Evolutionary conservation across 1,139 yeast species (phyloP).

Genomic region (Candida sanyaensis): DNA sequence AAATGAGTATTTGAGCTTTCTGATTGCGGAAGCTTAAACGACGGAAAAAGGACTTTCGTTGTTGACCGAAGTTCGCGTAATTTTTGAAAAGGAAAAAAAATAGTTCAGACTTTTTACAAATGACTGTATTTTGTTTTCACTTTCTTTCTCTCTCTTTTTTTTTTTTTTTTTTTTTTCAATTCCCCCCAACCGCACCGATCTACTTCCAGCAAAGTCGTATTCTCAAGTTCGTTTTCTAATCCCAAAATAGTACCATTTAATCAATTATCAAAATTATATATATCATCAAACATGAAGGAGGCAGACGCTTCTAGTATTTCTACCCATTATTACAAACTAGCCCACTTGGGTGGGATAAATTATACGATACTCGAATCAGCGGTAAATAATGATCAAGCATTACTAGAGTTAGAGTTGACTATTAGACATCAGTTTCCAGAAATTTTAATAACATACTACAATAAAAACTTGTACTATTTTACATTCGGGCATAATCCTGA

Average conservation of each 20-base stretch:
- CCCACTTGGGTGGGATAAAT: conserved; percentile 33
- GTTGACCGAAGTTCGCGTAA: no score
- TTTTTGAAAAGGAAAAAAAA: no score
- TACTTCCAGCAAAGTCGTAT: background rate
- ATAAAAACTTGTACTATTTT: conserved; percentile 62
- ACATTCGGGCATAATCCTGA: conserved; percentile 39
- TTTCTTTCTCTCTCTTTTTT: no score
- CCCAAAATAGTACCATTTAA: no score
- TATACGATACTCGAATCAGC: conserved; percentile 36
- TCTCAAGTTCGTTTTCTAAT: background rate
- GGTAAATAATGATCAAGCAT: conserved; percentile 35
- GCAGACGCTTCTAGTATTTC: conserved; percentile 27
- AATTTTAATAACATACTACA: conserved; percentile 57
- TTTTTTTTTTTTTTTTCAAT: background rate
- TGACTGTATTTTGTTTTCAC: background rate
- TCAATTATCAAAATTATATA: conserved; percentile 4
- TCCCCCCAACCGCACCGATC: background rate
- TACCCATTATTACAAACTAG: conserved; percentile 46
- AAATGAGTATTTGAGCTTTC: no score
- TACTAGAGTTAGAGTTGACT: conserved; percentile 61
- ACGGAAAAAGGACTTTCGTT: no score
- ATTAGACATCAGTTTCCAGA: conserved; percentile 54
- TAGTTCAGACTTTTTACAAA: no score
- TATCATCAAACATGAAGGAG: conserved; percentile 16
- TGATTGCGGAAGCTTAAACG: no score